phyloP scores from a whole-genome alignment of 352 stramenopile genomes.

The Pythium sukuiense region DNA sequence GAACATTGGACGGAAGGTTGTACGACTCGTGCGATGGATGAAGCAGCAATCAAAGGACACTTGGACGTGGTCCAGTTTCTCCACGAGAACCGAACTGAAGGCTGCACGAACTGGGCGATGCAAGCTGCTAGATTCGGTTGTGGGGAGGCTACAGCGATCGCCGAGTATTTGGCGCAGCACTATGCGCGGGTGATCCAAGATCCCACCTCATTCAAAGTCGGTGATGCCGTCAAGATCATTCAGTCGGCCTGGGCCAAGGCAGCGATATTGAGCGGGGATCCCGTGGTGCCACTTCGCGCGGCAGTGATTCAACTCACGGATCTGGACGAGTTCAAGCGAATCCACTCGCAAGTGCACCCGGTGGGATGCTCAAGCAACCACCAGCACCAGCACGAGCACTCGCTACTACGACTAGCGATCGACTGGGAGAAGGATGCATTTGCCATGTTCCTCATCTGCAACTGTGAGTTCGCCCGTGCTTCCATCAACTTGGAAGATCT shows the following conservation, averaged over 20 bases:
- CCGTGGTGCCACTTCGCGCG: background rate
- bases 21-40: conserved; percentile 13
- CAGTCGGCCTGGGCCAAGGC: background rate
- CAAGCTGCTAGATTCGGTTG: no score
- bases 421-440: background rate
- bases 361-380: background rate
- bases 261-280: background rate
- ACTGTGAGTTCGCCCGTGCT: background rate
- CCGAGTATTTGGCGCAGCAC: background rate
- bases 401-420: background rate
- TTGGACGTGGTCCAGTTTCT: conserved; percentile 18
- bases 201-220: background rate
- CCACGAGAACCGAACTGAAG: conserved; percentile 22
- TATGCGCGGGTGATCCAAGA: background rate
- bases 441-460: background rate
- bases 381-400: background rate
- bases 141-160: background rate
- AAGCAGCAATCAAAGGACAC: background rate
- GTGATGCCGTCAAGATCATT: background rate
- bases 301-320: background rate
- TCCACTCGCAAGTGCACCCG: background rate
- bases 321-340: background rate
- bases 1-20: conserved; percentile 13
- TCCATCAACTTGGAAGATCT: background rate
- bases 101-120: conserved; percentile 20